Evolutionary conservation across 495 filamentous ascomycete genomes (phyloP), one percentile per base, ranked within the genome.

Genomic region (Aspergillus sclerotiicarbonarius): DNA sequence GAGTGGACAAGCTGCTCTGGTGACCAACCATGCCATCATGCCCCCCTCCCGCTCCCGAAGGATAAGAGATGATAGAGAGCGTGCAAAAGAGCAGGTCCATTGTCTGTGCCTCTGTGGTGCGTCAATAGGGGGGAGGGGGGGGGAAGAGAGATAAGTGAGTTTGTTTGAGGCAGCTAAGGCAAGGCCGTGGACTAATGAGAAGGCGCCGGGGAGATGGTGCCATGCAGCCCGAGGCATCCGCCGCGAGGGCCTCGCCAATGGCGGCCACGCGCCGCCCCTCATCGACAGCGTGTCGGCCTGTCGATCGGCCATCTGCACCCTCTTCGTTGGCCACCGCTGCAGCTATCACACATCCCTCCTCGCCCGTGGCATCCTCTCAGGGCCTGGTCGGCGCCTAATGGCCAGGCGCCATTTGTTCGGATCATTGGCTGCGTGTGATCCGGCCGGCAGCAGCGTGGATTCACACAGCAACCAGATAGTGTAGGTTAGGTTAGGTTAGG

Each of bases 381-480:
- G 51, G 51, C 50, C 45, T 39, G 44, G 52, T 61, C 58, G 64
- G 64, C 64, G 64, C 64, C 55, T 67, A 67, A 64, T 33, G 59
- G 54, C 47, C 44, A 21, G 45, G 25, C 52, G 29, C 37, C 56
- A 66, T 66, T 60, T 66, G 63, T 56, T 59, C 45, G 55, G 33
- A 19, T 50, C 16, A 16, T 19, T 16, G 19, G n/a, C 8, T 16
- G 29, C 6, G 46, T 49, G 46, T 49, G 51, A 43, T 54, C 19
- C 32, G 51, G 32, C 51, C 6, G n/a, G 41, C 46, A 49, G 37
- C 37, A 15, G 10, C 5, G 4, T n/a, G 8, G 13, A 13, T 6
- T n/a, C 37, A 41, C 5, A 41, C 37, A 41, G 13, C 12, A 12
- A 41, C 37, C 37, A 35, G 29, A 51, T 16, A 18, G n/a, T n/a